Conservation (phyloP, 192 early-diverging fungal species). For the Rhizoclosmatium globosum region DNA sequence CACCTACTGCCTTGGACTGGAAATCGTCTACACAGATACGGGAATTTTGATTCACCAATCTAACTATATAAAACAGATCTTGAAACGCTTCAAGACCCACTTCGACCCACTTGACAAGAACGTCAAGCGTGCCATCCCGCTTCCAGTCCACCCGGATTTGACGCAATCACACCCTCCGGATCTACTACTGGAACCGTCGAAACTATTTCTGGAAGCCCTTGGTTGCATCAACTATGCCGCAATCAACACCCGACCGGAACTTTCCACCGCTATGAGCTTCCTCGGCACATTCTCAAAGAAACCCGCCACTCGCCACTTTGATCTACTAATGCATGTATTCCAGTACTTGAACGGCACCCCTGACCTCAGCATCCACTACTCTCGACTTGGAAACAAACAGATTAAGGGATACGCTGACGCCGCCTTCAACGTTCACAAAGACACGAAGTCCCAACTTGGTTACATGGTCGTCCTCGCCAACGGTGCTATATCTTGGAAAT, state of each 20-base stretch:
- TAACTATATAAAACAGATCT: slow-evolving; percentile 12
- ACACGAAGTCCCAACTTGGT: slow-evolving; percentile 18
- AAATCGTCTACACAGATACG: background rate
- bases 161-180: too few relatives aligned
- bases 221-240: slow-evolving; percentile 33
- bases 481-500: slow-evolving; percentile 29
- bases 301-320: slow-evolving; percentile 2
- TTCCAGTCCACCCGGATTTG: background rate
- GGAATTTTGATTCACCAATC: slow-evolving; percentile 31
- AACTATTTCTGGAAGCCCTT: background rate
- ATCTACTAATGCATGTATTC: background rate
- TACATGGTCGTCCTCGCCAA: background rate
- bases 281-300: background rate
- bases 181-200: background rate
- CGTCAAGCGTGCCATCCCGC: background rate
- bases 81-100: slow-evolving; percentile 9
- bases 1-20: slow-evolving; percentile 8
- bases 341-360: background rate
- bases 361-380: slow-evolving; percentile 18
- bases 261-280: slow-evolving; percentile 13
- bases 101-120: background rate
- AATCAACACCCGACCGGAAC: slow-evolving; percentile 15
- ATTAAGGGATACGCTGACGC: slow-evolving; percentile 21
- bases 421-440: background rate
- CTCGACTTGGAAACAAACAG: background rate